Base-by-base conservation (phyloP, 352 stramenopile species). In the Pythium guiyangense region DNA sequence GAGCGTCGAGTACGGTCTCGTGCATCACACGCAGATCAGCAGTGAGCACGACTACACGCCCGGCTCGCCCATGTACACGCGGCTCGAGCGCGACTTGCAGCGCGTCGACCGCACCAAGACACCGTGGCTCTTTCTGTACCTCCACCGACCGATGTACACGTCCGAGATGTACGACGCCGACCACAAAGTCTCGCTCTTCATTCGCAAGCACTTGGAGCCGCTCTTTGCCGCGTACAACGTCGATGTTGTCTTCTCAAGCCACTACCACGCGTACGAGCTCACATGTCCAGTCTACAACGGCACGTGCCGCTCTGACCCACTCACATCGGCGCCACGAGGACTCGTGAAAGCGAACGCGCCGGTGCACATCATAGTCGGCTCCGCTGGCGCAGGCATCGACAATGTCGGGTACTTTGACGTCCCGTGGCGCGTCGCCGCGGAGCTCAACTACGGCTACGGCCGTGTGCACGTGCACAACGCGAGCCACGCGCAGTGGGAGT, bases 41-140 rank as follows among this genome's bases (percentile, higher is more conserved):
- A 91, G 84, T 22, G 94, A 98, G 62, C 90, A 98, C 60, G 77
- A 98, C 68, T 86, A 94, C 64, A 75, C 74, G 1, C 62, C 59
- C 25, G 92, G 88, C 17, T 96, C 88, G 5, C 64, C 64, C 29
- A 94, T 98, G 67, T 92, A 97, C 60, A 61, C 74, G 35, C 98
- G 90, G 83, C 62, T 98, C 27, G 72, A 96, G 56, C 60, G 71
- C 10, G 89, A 97, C 58, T 66, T 98, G 37, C 67, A 73, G 51
- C 59, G 43, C 44, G 75, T 98, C 10, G 49, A 82, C 25, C 76
- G 71, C 6, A 64, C 53, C 22, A 75, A 66, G 50, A 81, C 65
- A 4, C 71, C 73, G 26, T 86, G 77, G 77, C 49, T 87, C 12
- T 72, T 83, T 50, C 29, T 85, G 31, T 68, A 79, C 52, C 66